Conservation (phyloP, 805 yeast genomes). For the Maudiozyma serrabonitensis region DNA sequence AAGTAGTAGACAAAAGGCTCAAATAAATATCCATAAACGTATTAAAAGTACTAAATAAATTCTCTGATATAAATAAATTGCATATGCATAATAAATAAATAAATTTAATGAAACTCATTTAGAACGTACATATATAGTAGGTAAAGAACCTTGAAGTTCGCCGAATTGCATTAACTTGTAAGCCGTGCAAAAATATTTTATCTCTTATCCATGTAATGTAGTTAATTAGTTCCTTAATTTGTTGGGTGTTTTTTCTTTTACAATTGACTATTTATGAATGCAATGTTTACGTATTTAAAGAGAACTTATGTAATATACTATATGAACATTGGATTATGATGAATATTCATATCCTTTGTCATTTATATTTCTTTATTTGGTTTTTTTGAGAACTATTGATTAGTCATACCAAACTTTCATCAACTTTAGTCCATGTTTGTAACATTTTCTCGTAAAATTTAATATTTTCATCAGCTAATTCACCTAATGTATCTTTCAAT, state of each 20-base stretch:
- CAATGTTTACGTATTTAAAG: background rate
- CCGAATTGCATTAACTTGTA: too few species aligned
- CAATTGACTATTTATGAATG: background rate
- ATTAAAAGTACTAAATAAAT: background rate
- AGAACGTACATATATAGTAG: too few species aligned
- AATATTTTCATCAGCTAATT: slow-evolving; percentile 69
- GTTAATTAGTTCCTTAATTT: too few species aligned
- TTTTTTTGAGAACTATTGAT: background rate
- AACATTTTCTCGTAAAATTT: slow-evolving; percentile 60
- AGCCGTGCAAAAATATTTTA: too few species aligned
- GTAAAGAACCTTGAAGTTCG: too few species aligned
- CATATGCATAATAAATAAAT: background rate
- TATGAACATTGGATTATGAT: too few species aligned
- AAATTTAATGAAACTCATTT: too few species aligned
- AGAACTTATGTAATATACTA: background rate
- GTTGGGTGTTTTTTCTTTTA: background rate
- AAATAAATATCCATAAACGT: background rate
- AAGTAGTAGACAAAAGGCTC: slow-evolving; percentile 3
- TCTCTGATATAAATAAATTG: too few species aligned
- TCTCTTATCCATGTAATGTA: too few species aligned
- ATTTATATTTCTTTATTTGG: too few species aligned
- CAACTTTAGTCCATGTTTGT: slow-evolving; percentile 60
- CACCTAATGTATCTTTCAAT: slow-evolving; percentile 57
- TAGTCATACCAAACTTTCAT: slow-evolving; percentile 21
- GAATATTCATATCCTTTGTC: too few species aligned